Evolutionary conservation across 371 early-diverging fungal genomes (phyloP).

Genomic region (Circinella minor): DNA sequence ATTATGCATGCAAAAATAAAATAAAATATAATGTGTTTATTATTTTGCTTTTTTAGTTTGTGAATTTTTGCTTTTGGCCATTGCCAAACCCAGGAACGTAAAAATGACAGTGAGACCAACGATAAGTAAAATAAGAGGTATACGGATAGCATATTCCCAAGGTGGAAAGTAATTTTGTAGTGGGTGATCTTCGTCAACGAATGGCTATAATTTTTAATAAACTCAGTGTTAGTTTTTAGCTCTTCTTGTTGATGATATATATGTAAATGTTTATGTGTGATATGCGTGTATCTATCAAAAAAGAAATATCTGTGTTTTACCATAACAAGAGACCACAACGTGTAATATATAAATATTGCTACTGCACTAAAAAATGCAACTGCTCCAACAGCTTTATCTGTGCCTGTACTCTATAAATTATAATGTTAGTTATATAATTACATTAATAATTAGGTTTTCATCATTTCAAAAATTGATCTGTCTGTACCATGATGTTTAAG

Average conservation of each 20-base stretch:
- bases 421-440: neutral
- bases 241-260: neutral
- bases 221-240: neutral
- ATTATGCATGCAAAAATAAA: neutral
- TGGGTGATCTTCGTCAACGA: constrained; percentile 85
- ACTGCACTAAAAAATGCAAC: constrained; percentile 70
- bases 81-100: constrained; percentile 81
- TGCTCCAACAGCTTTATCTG: constrained; percentile 85
- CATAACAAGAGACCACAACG: constrained; percentile 89
- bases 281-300: no score
- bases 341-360: constrained; percentile 85
- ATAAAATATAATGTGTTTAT: neutral
- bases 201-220: constrained; percentile 65
- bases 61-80: constrained; percentile 82
- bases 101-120: constrained; percentile 77
- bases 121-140: constrained; percentile 84
- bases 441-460: neutral
- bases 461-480: neutral
- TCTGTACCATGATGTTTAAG: neutral
- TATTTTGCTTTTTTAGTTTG: constrained; percentile 29
- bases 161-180: constrained; percentile 83
- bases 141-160: constrained; percentile 83
- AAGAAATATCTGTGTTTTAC: constrained; percentile 39
- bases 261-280: no score
- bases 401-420: constrained; percentile 31